Evolutionary conservation across 176 grass and related monocot genomes (phyloP).

Genomic region (Phoenix roebelenii): DNA sequence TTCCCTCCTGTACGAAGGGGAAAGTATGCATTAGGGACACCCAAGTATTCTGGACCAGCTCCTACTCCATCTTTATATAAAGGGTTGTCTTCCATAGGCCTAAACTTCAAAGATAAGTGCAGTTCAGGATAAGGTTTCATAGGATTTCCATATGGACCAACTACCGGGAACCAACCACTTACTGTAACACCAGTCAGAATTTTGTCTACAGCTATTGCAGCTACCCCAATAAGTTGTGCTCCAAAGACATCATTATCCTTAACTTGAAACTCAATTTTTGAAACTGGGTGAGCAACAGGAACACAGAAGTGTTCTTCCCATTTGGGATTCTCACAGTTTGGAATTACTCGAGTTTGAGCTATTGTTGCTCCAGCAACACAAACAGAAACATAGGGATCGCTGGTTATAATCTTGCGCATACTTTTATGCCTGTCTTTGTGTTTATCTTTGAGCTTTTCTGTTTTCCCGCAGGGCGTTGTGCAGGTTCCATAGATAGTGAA

Average conservation of each 20-base stretch:
- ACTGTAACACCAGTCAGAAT: conserved; percentile 38
- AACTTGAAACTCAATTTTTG: conserved; percentile 70
- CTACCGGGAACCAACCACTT: conserved; percentile 62
- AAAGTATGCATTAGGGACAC: conserved; percentile 90
- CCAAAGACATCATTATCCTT: conserved; percentile 93
- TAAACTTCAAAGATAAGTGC: conserved; percentile 63
- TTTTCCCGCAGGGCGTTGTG: conserved; percentile 28
- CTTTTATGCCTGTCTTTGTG: conserved; percentile 9
- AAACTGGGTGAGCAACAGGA: conserved; percentile 73
- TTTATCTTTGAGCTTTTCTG: conserved; percentile 14
- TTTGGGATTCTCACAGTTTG: conserved; percentile 82
- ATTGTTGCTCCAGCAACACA: conserved; percentile 74
- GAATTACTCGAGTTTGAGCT: conserved; percentile 80
- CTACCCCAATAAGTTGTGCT: conserved; percentile 80
- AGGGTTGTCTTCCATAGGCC: conserved; percentile 43
- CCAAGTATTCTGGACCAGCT: conserved; percentile 27
- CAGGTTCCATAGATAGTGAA: conserved; percentile 49
- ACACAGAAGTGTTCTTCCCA: conserved; percentile 92
- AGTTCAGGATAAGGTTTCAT: conserved; percentile 51
- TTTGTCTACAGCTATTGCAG: conserved; percentile 58
- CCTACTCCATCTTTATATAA: conserved; percentile 61
- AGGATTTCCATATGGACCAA: conserved; percentile 32
- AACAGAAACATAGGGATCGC: conserved; percentile 91
- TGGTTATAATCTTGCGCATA: conserved; percentile 74
- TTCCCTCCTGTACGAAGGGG: conserved; percentile 64